phyloP scores from a whole-genome alignment of 805 yeast species.

The Barnettozyma populi region DNA sequence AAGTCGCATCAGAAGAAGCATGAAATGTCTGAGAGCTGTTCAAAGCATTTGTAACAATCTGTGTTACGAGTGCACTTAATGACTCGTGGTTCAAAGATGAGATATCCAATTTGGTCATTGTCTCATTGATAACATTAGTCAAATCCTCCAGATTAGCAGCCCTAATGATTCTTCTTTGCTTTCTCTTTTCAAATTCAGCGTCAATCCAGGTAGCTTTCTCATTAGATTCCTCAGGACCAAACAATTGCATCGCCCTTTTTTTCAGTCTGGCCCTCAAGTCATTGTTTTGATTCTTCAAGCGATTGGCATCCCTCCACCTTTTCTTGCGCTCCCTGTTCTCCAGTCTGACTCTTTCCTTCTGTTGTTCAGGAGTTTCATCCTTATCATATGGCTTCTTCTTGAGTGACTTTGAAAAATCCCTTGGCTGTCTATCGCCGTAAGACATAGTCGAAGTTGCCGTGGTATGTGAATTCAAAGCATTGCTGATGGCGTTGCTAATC shows the following conservation, averaged over 20 bases:
- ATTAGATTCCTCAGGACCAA: constrained; percentile 53
- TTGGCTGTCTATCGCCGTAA: not conserved
- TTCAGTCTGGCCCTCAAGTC: constrained; percentile 76
- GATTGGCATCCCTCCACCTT: constrained; percentile 78
- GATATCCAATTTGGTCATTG: constrained; percentile 37
- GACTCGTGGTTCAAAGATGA: constrained; percentile 38
- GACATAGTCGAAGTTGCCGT: not conserved
- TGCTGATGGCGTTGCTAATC: constrained; percentile 23
- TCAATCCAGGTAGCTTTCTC: constrained; percentile 68
- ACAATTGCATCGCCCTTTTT: constrained; percentile 62
- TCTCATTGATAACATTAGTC: constrained; percentile 23
- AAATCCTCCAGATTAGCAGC: constrained; percentile 29
- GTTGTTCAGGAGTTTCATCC: constrained; percentile 27
- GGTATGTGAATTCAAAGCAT: constrained; percentile 14
- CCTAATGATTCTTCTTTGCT: constrained; percentile 51
- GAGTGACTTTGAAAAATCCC: constrained; percentile 2
- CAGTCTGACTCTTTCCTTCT: constrained; percentile 51
- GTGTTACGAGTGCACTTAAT: constrained; percentile 22
- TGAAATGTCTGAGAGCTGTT: not conserved
- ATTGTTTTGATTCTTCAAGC: constrained; percentile 78
- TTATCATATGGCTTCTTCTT: constrained; percentile 17
- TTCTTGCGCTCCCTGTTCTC: constrained; percentile 77
- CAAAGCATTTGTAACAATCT: constrained; percentile 20
- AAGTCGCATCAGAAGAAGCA: not conserved
- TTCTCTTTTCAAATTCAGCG: constrained; percentile 62